Base-by-base conservation (phyloP, 2,329 filamentous ascomycete species). In the Gnomoniopsis sp. region DNA sequence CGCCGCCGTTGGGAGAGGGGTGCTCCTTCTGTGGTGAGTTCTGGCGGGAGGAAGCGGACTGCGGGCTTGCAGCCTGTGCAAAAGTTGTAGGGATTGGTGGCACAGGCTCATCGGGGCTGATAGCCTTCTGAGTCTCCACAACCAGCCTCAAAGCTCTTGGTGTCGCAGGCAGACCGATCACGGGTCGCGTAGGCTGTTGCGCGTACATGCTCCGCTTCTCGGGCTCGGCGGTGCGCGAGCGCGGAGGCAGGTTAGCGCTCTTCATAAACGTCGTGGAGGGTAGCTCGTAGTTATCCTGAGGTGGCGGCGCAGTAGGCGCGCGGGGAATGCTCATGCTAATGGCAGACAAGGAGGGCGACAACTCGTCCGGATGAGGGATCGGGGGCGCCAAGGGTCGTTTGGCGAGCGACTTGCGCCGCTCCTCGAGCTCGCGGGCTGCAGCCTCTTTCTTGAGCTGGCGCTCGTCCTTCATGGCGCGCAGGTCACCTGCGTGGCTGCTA, bases 81-180 rank as follows among this genome's bases (percentile, higher is more conserved):
- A 81, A 83, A 12, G 70, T 75, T 1, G 74, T 65, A 1, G 84
- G 82, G 34, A 87, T 78, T 0, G 75, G 72, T 19, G 83, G 82
- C 4, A 85, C 75, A n/a, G 87, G 85, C 33, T 85, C 77, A 1
- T 67, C 60, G 10, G 58, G 55, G 47, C 67, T 49, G 59, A 70
- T 58, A 64, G 70, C 30, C 58, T 62, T 47, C 58, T 80, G 75
- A 58, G 66, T 67, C 33, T 85, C 83, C 65, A 93, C 86, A 47
- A 90, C 86, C 1, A 96, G 86, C 21, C 89, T 85, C 92, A 97
- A 96, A 1, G 92, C 92, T 75, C 91, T 88, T 33, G 93, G 93
- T 1, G 93, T 97, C 2, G 92, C 91, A 15, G 93, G 92, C n/a
- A 96, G 81, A 0, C 92, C 93, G 53, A 93, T 82, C 6, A 83